Evolutionary conservation across 2,329 filamentous ascomycete species (phyloP).

Genomic region (Pseudocercospora macadamiae): DNA sequence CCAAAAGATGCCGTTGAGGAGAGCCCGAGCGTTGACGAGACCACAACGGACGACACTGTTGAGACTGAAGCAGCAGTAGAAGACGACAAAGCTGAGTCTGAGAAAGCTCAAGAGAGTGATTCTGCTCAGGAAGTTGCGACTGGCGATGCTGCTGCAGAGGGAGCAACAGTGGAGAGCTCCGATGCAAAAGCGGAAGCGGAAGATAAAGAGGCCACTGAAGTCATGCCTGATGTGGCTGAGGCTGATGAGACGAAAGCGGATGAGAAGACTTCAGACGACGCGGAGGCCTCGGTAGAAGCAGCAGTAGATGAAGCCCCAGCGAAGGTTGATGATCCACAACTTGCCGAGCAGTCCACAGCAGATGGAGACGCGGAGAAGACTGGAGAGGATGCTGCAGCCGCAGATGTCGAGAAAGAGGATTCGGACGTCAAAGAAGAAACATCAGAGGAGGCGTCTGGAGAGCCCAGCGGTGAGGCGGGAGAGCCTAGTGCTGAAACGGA

Average conservation of each 20-base stretch:
- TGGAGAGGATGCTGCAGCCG: not conserved
- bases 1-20: too few species aligned
- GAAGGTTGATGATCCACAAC: not conserved
- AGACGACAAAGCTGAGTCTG: not conserved
- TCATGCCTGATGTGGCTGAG: too few species aligned
- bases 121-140: not conserved
- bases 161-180: not conserved
- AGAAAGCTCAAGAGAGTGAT: not conserved
- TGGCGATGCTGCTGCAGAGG: not conserved
- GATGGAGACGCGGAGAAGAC: not conserved
- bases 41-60: not conserved
- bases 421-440: not conserved
- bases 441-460: not conserved
- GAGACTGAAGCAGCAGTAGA: not conserved
- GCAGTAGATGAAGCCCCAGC: not conserved
- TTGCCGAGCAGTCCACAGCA: not conserved
- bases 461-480: not conserved
- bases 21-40: not conserved
- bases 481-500: not conserved
- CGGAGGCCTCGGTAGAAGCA: not conserved
- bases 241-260: not conserved
- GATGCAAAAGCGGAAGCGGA: not conserved
- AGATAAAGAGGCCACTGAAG: too few species aligned
- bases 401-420: not conserved
- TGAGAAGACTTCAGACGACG: not conserved